Percentiles rank a stretch among this genome's conserved stretches.
Evolutionary conservation across 23 red algal species (phyloP).

Genomic region (Chondrus crispus): DNA sequence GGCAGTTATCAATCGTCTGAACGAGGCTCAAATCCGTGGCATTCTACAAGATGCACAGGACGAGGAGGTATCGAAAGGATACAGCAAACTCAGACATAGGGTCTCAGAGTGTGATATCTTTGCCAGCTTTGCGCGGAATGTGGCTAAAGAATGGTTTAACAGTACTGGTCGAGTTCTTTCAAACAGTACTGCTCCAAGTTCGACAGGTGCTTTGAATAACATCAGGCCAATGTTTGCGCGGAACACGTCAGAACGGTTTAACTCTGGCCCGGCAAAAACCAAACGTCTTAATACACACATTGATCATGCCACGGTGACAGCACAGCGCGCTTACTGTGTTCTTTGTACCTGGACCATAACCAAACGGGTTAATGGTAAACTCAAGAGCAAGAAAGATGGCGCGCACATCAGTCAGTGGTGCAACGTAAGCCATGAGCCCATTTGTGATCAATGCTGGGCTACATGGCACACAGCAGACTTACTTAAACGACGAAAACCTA

Average conservation of each 20-base stretch:
- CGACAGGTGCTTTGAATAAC: too few relatives aligned
- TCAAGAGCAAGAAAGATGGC: not conserved
- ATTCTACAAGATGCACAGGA: not conserved
- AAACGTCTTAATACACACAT: not conserved
- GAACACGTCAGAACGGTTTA: not conserved
- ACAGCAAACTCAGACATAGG: not conserved
- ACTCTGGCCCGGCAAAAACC: not conserved
- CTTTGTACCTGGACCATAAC: not conserved
- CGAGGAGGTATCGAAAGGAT: not conserved
- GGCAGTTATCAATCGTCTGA: not conserved
- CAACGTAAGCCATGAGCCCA: not conserved
- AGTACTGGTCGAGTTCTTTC: too few relatives aligned
- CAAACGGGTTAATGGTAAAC: not conserved
- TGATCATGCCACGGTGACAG: not conserved
- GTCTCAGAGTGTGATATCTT: not conserved
- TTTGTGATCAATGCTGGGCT: not conserved
- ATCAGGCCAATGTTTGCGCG: not conserved
- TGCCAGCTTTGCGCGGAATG: not conserved
- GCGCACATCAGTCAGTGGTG: not conserved
- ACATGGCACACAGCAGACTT: too few relatives aligned
- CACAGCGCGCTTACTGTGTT: not conserved
- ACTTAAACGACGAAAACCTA: too few relatives aligned
- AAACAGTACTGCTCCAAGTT: too few relatives aligned
- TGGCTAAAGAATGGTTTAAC: not conserved
- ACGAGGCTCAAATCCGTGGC: not conserved